Conservation (phyloP, 1,284 basidiomycete species). For the Cutaneotrichosporon arboriforme region DNA sequence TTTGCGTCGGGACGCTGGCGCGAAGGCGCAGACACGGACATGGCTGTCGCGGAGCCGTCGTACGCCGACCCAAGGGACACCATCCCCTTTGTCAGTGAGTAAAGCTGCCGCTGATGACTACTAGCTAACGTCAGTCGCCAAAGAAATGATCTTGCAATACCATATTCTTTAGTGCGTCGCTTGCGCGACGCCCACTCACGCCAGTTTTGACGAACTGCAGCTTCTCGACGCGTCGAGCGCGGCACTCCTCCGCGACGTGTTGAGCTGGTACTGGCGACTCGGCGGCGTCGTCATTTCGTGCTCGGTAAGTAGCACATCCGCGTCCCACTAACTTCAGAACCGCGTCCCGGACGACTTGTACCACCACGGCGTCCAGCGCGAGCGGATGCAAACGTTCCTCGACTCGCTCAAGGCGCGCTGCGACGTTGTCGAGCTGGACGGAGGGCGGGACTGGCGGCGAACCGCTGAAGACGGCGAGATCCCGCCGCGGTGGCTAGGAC, state of each 20-base stretch:
- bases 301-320: constrained; percentile 33
- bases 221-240: constrained; percentile 65
- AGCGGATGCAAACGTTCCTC: constrained; percentile 61
- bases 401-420: constrained; percentile 60
- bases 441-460: constrained; percentile 51
- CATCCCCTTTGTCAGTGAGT: constrained; percentile 46
- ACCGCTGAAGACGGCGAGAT: background rate
- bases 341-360: constrained; percentile 65
- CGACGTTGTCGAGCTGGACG: constrained; percentile 57
- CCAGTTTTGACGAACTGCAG: constrained; percentile 63
- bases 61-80: constrained; percentile 38
- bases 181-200: constrained; percentile 50
- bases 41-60: constrained; percentile 8
- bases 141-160: constrained; percentile 47
- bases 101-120: constrained; percentile 15
- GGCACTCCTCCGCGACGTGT: constrained; percentile 61
- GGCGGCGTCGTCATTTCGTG: constrained; percentile 62
- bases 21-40: constrained; percentile 28
- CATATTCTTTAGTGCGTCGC: constrained; percentile 50
- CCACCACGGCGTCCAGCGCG: constrained; percentile 62
- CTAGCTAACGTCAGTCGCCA: constrained; percentile 38
- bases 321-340: constrained; percentile 42
- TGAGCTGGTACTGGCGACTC: constrained; percentile 69
- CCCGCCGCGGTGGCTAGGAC: constrained; percentile 22
- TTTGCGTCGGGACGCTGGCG: constrained; percentile 49